Base-by-base conservation (phyloP, 345 rosid species). In the Sonneratia alba region DNA sequence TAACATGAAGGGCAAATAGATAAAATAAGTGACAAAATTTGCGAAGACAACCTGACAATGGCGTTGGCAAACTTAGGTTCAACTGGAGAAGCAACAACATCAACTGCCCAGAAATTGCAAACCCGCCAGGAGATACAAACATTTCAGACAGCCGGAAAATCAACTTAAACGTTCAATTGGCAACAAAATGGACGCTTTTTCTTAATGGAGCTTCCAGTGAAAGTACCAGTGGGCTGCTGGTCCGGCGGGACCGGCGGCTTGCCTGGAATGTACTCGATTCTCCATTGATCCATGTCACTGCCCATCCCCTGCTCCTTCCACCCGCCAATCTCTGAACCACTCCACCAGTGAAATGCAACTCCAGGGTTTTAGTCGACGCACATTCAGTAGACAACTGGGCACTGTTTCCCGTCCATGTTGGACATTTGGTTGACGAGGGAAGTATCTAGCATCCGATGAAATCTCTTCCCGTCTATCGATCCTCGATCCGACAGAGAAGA, bases 61-160 rank as follows among this genome's bases (percentile, higher is more conserved):
- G 80, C 77, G 76, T 91, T 89, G 61, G 93, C 88, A 68, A 72
- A 71, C 73, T 88, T 88, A 15, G 91, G 94, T 74, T 91, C 88
- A 65, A 91, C 79, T 4, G 74, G 70, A 40, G 94, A 83, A 2
- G 94, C 92, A 77, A 81, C 75, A n/a, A 86, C 94, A 76, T 81
- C 77, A 70, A 86, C 98, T 91, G 78, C 21, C 40, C 6, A 10
- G 2, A 45, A 67, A n/a, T 64, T 3, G 40, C 16, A 18, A 36
- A 40, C 71, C 47, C 24, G 47, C 1, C 15, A 68, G 12, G 9
- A 15, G 47, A 36, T 14, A 34, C 0, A 74, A 45, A 36, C 36
- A 19, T 48, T 53, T n/a, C 19, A 12, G 42, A 3, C 14, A 69
- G 69, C 7, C 66, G 4, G 27, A 21, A 3, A 61, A 24, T 11